A percentile compares a stretch with the other conserved stretches of the same genome.
Conservation (phyloP, 1,284 basidiomycete genomes). For the Melampsora larici-populina region DNA sequence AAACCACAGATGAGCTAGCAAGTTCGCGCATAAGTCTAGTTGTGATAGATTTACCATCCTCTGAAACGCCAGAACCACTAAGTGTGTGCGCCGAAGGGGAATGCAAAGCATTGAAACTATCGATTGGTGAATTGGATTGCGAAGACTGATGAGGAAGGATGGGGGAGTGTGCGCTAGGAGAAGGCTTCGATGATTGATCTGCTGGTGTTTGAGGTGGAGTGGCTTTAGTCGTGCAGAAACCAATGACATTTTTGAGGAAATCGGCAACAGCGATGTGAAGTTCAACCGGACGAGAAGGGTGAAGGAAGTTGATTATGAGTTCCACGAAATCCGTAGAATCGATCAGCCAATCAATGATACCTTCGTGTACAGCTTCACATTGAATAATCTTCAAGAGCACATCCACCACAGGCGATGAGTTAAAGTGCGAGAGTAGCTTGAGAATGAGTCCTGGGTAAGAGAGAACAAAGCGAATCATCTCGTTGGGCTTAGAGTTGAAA, state of each 20-base stretch:
- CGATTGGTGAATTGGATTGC: slow-evolving; percentile 47
- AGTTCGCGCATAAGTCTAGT: slow-evolving; percentile 62
- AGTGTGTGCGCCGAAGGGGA: slow-evolving; percentile 45
- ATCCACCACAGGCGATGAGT: slow-evolving; percentile 86
- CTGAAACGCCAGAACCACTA: slow-evolving; percentile 63
- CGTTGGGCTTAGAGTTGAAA: slow-evolving; percentile 44
- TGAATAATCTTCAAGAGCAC: slow-evolving; percentile 87
- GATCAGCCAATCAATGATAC: slow-evolving; percentile 64
- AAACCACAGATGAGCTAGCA: slow-evolving; percentile 29
- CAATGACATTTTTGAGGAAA: slow-evolving; percentile 89
- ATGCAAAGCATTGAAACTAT: slow-evolving; percentile 26
- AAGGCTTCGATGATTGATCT: slow-evolving; percentile 39
- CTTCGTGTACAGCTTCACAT: slow-evolving; percentile 79
- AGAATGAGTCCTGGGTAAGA: slow-evolving; percentile 76
- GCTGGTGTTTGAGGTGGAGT: slow-evolving; percentile 55
- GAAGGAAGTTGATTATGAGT: slow-evolving; percentile 75
- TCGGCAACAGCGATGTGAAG: slow-evolving; percentile 86
- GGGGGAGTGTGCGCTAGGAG: slow-evolving; percentile 25
- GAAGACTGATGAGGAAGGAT: slow-evolving; percentile 51
- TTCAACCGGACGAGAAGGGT: slow-evolving; percentile 71
- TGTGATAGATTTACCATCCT: slow-evolving; percentile 75
- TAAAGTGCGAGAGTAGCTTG: slow-evolving; percentile 77
- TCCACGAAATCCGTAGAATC: slow-evolving; percentile 73
- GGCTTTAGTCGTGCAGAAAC: slow-evolving; percentile 85
- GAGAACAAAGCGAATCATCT: slow-evolving; percentile 92